phyloP scores from a whole-genome alignment of 1,139 yeast species.

The Geotrichum phurueaensis region DNA sequence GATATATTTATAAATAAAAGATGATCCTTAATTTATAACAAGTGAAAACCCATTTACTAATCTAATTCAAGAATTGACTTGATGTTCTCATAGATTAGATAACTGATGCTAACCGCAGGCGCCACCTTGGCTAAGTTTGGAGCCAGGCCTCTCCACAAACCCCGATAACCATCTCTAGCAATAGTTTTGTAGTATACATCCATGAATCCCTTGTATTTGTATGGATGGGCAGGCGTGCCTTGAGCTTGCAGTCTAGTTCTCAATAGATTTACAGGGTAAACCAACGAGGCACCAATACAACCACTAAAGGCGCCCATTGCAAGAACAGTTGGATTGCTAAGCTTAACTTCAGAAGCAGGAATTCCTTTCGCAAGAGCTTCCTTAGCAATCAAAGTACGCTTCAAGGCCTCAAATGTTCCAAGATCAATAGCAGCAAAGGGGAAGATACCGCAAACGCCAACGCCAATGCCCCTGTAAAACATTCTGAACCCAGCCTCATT shows the following conservation, averaged over 20 bases:
- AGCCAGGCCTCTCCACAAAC: constrained; percentile 83
- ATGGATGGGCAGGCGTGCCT: constrained; percentile 94
- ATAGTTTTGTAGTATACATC: constrained; percentile 78
- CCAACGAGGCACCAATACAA: constrained; percentile 90
- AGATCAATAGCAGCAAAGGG: constrained; percentile 95
- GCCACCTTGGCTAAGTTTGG: constrained; percentile 95
- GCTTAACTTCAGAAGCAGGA: constrained; percentile 50
- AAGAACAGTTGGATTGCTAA: constrained; percentile 75
- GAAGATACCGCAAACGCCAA: constrained; percentile 89
- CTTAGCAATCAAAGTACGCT: constrained; percentile 61
- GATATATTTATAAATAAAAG: no score
- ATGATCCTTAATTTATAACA: no score
- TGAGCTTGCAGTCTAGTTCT: constrained; percentile 95
- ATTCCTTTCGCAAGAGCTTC: constrained; percentile 49
- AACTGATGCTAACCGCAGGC: constrained; percentile 94
- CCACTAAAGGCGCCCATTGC: constrained; percentile 94
- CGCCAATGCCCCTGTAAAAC: constrained; percentile 80
- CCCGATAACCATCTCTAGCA: constrained; percentile 79
- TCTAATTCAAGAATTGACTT: constrained; percentile 55
- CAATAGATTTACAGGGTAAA: constrained; percentile 82
- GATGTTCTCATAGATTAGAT: constrained; percentile 86
- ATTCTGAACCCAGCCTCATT: constrained; percentile 69
- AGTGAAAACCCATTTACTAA: no score
- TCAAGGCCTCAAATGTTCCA: constrained; percentile 86
- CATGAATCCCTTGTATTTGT: constrained; percentile 69